A percentile compares a stretch with the other conserved stretches of the same genome.
Evolutionary conservation across 1,139 yeast species (phyloP).

Genomic region (Yamadazyma kanchanaburiensis): DNA sequence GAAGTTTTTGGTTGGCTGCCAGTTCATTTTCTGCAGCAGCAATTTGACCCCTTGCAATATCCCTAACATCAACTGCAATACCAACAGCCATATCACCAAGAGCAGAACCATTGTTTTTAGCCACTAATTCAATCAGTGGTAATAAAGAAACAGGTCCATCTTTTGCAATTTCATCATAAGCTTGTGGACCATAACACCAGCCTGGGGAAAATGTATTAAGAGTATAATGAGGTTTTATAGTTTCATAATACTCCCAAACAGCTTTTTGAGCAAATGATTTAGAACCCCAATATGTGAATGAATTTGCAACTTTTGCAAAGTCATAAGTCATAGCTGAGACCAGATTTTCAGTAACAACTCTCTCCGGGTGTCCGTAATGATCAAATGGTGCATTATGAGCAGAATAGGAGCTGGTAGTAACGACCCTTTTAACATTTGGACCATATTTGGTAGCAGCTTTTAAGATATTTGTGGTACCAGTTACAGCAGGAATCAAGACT

Average conservation of each 20-base stretch:
- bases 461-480: slow-evolving; percentile 32
- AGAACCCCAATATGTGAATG: slow-evolving; percentile 32
- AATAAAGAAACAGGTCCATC: slow-evolving; percentile 9
- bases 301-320: slow-evolving; percentile 13
- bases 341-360: slow-evolving; percentile 22
- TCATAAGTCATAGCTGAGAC: slow-evolving; percentile 21
- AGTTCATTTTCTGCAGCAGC: slow-evolving; percentile 22
- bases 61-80: slow-evolving; percentile 32
- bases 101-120: slow-evolving; percentile 9
- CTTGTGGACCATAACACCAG: slow-evolving; percentile 44
- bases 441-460: slow-evolving; percentile 21
- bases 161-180: slow-evolving; percentile 18
- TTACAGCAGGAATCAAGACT: slow-evolving; percentile 23
- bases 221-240: slow-evolving; percentile 34
- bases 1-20: slow-evolving; percentile 20
- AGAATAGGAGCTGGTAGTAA: slow-evolving; percentile 39
- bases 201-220: slow-evolving; percentile 45
- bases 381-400: slow-evolving; percentile 16
- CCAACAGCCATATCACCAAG: slow-evolving; percentile 17
- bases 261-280: slow-evolving; percentile 31
- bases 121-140: slow-evolving; percentile 3
- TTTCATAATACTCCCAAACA: slow-evolving; percentile 27
- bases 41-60: slow-evolving; percentile 32
- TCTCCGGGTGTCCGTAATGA: slow-evolving; percentile 26
- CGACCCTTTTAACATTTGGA: slow-evolving; percentile 24